Percentiles rank a stretch among this genome's conserved stretches.
Evolutionary conservation across 371 early-diverging fungal genomes (phyloP).

Genomic region (Syncephalastrum contaminatum): DNA sequence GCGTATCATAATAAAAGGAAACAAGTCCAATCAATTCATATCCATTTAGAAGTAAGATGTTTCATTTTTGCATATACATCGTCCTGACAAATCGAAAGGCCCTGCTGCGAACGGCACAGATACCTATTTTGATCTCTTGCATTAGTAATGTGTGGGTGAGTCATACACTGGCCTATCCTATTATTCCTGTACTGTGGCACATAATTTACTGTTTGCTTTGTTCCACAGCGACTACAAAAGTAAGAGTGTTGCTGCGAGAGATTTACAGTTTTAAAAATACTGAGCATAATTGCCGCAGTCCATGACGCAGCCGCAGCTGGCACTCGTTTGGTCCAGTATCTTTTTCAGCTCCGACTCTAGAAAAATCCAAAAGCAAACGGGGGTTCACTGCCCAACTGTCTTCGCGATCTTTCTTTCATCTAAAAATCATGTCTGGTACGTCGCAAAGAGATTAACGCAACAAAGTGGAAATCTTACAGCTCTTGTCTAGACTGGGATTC

Average conservation of each 20-base stretch:
- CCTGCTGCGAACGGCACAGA: too few relatives aligned
- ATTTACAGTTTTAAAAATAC: not conserved
- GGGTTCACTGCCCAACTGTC: conserved; percentile 1
- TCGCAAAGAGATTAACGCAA: not conserved
- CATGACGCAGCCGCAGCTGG: not conserved
- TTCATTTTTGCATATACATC: not conserved
- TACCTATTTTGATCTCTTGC: too few relatives aligned
- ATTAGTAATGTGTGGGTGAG: too few relatives aligned
- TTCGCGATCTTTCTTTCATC: too few relatives aligned
- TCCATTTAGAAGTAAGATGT: not conserved
- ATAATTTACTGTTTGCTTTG: not conserved
- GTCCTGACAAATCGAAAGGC: not conserved
- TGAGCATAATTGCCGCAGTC: not conserved
- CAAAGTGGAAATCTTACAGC: not conserved
- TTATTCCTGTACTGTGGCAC: too few relatives aligned
- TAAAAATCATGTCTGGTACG: conserved; percentile 11
- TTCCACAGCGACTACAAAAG: not conserved
- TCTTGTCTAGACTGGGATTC: conserved; percentile 66
- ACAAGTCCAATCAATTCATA: not conserved
- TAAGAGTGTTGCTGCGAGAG: not conserved
- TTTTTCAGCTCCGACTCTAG: conserved; percentile 6
- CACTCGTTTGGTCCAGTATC: not conserved
- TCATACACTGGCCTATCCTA: too few relatives aligned
- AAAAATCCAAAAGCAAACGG: not conserved
- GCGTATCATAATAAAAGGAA: too few relatives aligned